phyloP scores from a whole-genome alignment of 2,329 filamentous ascomycete species.

The Leptodontidium sp. region DNA sequence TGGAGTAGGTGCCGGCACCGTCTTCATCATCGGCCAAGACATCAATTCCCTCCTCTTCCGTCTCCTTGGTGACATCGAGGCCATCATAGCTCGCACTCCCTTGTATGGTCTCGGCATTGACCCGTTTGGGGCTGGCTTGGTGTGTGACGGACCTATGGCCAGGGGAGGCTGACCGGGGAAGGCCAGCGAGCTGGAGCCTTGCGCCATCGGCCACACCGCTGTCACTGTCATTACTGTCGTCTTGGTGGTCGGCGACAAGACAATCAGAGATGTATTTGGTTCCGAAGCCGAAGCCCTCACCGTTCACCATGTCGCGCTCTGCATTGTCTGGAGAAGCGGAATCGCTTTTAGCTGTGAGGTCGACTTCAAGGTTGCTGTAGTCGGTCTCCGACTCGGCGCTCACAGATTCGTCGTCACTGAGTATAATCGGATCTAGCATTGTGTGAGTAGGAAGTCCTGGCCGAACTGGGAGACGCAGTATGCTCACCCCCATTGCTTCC shows the following conservation, averaged over 20 bases:
- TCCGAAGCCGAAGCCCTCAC: conserved; percentile 29
- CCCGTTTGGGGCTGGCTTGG: conserved; percentile 29
- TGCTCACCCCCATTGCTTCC: conserved; percentile 35
- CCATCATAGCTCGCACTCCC: conserved; percentile 29
- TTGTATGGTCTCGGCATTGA: conserved; percentile 31
- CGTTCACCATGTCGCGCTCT: conserved; percentile 23
- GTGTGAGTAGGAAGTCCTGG: conserved; percentile 31
- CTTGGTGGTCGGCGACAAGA: conserved; percentile 29
- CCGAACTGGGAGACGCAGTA: conserved; percentile 29
- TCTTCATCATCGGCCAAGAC: conserved; percentile 25
- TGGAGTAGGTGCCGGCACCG: conserved; percentile 27
- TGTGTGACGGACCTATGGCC: conserved; percentile 26
- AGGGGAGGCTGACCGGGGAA: conserved; percentile 30
- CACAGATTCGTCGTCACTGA: conserved; percentile 34
- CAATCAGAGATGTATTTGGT: conserved; percentile 28
- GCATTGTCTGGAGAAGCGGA: conserved; percentile 24
- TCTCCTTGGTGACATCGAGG: conserved; percentile 33
- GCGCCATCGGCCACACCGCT: conserved; percentile 28
- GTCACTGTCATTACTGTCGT: conserved; percentile 24
- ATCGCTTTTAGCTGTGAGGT: conserved; percentile 30
- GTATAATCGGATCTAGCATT: conserved; percentile 36
- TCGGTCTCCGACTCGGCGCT: conserved; percentile 33
- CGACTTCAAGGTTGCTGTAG: conserved; percentile 31
- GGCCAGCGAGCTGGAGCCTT: conserved; percentile 26
- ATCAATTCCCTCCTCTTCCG: conserved; percentile 29